Percentiles rank a stretch among this genome's conserved stretches.
phyloP scores from a whole-genome alignment of 2,329 filamentous ascomycete species.

The Davidsoniella neocaledoniae region DNA sequence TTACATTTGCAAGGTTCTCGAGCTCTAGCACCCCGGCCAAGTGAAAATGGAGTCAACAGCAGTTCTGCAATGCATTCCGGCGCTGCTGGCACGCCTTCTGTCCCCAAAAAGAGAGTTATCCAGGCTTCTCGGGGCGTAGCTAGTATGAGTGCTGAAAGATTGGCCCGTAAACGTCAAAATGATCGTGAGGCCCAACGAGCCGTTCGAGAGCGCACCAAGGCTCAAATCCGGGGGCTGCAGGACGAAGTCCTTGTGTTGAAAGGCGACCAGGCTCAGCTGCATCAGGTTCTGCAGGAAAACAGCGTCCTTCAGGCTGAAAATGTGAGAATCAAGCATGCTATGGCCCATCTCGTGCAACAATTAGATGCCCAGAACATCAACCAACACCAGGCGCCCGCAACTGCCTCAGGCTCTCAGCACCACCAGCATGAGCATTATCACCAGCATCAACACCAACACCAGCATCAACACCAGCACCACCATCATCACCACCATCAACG shows the following conservation, averaged over 20 bases:
- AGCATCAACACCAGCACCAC: conserved; percentile 1
- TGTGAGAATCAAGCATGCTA: conserved; percentile 47
- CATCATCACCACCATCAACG: conserved; percentile 1
- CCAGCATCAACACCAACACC: conserved; percentile 5
- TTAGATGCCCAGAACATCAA: conserved; percentile 7
- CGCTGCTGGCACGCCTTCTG: conserved; percentile 8
- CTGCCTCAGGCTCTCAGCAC: not conserved
- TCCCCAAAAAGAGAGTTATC: conserved; percentile 3
- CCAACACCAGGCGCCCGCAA: not conserved
- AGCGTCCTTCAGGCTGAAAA: conserved; percentile 66
- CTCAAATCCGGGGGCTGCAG: conserved; percentile 53
- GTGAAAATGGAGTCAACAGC: not conserved
- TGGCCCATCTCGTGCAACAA: conserved; percentile 10
- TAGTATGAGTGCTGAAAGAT: conserved; percentile 56
- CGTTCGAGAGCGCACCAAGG: conserved; percentile 67
- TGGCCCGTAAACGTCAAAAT: conserved; percentile 48
- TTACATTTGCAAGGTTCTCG: conserved; percentile 2
- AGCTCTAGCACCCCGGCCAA: conserved; percentile 9
- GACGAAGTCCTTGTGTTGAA: conserved; percentile 12
- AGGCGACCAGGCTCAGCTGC: conserved; percentile 39
- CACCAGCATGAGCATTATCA: conserved; percentile 9
- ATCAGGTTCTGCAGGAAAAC: conserved; percentile 57
- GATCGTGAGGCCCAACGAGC: conserved; percentile 69
- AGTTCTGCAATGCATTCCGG: conserved; percentile 4
- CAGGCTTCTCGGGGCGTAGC: conserved; percentile 23